Evolutionary conservation across 805 yeast species (phyloP).

Genomic region (Saccharomycopsis sp.): DNA sequence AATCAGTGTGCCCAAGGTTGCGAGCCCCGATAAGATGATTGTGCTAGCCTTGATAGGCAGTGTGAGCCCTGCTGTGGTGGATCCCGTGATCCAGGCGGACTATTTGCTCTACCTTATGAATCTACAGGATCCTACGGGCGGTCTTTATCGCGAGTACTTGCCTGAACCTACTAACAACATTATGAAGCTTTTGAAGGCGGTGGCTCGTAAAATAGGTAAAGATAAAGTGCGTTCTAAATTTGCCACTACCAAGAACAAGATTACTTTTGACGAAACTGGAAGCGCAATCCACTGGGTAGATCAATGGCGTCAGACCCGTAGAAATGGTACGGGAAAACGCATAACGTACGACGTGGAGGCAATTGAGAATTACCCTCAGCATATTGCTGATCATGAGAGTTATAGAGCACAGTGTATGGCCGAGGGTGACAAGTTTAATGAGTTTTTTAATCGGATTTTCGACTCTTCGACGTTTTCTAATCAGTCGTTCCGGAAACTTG

Average conservation of each 20-base stretch:
- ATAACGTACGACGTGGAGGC: slow-evolving; percentile 28
- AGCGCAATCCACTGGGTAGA: slow-evolving; percentile 60
- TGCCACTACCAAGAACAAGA: slow-evolving; percentile 26
- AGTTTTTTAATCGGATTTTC: neutral
- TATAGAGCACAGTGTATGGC: slow-evolving; percentile 4
- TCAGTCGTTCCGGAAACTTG: neutral
- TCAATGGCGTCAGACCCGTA: slow-evolving; percentile 48
- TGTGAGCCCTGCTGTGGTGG: slow-evolving; percentile 60
- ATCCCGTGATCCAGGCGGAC: slow-evolving; percentile 82
- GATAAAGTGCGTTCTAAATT: slow-evolving; percentile 19
- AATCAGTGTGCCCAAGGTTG: slow-evolving; percentile 71
- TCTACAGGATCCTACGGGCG: slow-evolving; percentile 44
- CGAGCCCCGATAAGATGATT: slow-evolving; percentile 62
- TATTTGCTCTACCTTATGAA: slow-evolving; percentile 72
- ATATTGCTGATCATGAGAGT: slow-evolving; percentile 7
- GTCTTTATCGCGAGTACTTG: slow-evolving; percentile 34
- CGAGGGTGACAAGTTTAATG: neutral
- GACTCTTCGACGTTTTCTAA: neutral
- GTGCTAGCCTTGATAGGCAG: slow-evolving; percentile 69
- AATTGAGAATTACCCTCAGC: slow-evolving; percentile 15
- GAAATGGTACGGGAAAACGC: slow-evolving; percentile 22
- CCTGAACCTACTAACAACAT: slow-evolving; percentile 67
- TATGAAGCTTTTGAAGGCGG: slow-evolving; percentile 43
- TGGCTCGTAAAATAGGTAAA: slow-evolving; percentile 36
- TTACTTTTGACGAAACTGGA: slow-evolving; percentile 46